Base-by-base conservation (phyloP, 495 filamentous ascomycete species). In the Diplogelasinospora grovesii region DNA sequence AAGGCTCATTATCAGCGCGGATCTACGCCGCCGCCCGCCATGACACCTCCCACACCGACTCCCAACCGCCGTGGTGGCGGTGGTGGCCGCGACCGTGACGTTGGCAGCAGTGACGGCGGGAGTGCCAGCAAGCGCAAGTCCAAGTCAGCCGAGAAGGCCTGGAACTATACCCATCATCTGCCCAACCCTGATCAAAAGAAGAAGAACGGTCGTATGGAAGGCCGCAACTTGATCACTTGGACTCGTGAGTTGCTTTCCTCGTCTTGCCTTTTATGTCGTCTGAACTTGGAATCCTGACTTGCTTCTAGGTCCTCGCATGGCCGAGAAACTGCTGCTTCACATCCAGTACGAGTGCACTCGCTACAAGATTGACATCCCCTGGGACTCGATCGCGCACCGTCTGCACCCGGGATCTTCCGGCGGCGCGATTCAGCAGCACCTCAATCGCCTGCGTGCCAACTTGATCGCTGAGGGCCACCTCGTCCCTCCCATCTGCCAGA, bases 291-390 rank as follows among this genome's bases (percentile, higher is more conserved):
- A 20, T n/a, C n/a, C 36, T 39, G n/a, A 39, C 36, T 20, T 23
- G 20, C 10, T 0, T n/a, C 5, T 26, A 65, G 61, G 61, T 14
- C 52, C 57, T 1, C 57, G 61, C 13, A 65, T 65, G 61, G 42
- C 49, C 3, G 51, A 66, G 34, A 63, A 64, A 41, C 36, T 66
- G n/a, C 36, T 66, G 5, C 43, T 64, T 0, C 40, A 54, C 43
- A 40, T 62, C 1, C 34, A 50, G 8, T 66, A 60, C 24, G 63
- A 66, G 29, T 56, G 48, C 22, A 43, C 44, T 7, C 50, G 43
- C 9, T 36, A 36, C 15, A 31, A 46, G 6, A 33, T 57, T 9
- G 22, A 44, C 4, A 22, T 62, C 6, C 60, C 62, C 0, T 65
- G 60, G 60, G 52, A 62, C 21, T 27, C 45, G 26, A 46, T 58